Percentiles rank a stretch among this genome's conserved stretches.
These are phyloP conservation scores for Cerioporus squamosus DNA, from an alignment of 1,284 basidiomycete species.

Conservation along the genomic window DNA sequence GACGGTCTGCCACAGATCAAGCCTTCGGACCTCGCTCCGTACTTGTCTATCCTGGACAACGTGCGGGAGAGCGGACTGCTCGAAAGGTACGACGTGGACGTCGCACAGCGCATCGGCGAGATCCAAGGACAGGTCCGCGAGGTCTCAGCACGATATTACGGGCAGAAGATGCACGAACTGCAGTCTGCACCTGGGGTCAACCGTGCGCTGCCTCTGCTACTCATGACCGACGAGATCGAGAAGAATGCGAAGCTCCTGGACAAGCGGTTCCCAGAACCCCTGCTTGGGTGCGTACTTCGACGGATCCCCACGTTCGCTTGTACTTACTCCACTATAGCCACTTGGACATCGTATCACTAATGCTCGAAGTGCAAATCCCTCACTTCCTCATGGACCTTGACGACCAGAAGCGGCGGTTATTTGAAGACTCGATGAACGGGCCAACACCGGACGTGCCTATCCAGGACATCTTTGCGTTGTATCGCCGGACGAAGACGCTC, in stretches of 20 bases:
- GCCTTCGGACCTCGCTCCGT: constrained; percentile 66
- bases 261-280: constrained; percentile 83
- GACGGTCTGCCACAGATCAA: constrained; percentile 77
- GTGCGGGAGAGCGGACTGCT: constrained; percentile 73
- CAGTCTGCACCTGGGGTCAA: constrained; percentile 74
- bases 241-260: constrained; percentile 83
- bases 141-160: constrained; percentile 73
- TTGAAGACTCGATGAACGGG: constrained; percentile 80
- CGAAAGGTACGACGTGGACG: constrained; percentile 68
- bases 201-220: constrained; percentile 76
- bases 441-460: constrained; percentile 81
- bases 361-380: constrained; percentile 77
- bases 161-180: constrained; percentile 71
- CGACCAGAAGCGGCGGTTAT: constrained; percentile 68
- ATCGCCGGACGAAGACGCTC: constrained; percentile 75
- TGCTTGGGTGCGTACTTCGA: constrained; percentile 67
- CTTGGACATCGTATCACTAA: constrained; percentile 81
- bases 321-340: constrained; percentile 44
- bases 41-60: constrained; percentile 70
- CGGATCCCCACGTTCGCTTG: background rate
- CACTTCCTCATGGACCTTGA: constrained; percentile 80
- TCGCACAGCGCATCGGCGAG: constrained; percentile 66
- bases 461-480: constrained; percentile 88
- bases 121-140: constrained; percentile 73
- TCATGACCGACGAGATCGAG: constrained; percentile 90